Percentiles rank a stretch among this genome's conserved stretches.
Conservation (phyloP, 306 rosid genomes). For the Carpinus fangiana region DNA sequence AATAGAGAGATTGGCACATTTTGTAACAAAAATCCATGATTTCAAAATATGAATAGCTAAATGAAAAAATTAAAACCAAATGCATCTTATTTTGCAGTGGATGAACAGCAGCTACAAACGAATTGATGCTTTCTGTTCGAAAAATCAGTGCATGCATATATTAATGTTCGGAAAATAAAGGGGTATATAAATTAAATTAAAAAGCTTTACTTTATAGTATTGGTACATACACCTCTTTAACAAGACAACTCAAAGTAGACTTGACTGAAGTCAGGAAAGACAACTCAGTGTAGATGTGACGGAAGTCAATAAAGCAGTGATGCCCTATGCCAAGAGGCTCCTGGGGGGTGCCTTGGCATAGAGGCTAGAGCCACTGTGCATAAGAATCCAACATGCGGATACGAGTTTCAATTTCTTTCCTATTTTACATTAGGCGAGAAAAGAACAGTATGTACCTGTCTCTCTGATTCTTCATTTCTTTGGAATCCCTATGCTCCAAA, state of each 20-base stretch:
- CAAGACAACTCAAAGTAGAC: constrained; percentile 1
- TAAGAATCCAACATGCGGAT: background rate
- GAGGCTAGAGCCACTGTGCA: background rate
- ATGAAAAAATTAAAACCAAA: too few species aligned
- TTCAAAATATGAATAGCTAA: too few species aligned
- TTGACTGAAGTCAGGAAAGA: background rate
- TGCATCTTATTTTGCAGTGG: too few species aligned
- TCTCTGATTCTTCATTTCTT: background rate
- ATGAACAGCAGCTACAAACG: too few species aligned
- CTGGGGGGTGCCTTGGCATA: background rate
- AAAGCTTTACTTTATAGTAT: background rate
- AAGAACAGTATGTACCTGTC: background rate
- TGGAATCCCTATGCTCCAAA: background rate
- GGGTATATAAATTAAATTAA: too few species aligned
- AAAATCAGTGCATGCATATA: background rate
- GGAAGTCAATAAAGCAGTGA: background rate
- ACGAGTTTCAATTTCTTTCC: background rate
- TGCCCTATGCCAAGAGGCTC: background rate
- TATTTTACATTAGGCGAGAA: background rate
- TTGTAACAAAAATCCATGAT: too few species aligned
- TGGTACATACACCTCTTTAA: background rate
- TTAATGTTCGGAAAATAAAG: background rate
- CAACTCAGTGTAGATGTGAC: background rate
- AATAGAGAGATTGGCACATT: too few species aligned
- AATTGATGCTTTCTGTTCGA: background rate